These are phyloP conservation scores for Leccinum subspadiceum DNA, from an alignment of 1,284 basidiomycete species.

Conservation along the genomic window DNA sequence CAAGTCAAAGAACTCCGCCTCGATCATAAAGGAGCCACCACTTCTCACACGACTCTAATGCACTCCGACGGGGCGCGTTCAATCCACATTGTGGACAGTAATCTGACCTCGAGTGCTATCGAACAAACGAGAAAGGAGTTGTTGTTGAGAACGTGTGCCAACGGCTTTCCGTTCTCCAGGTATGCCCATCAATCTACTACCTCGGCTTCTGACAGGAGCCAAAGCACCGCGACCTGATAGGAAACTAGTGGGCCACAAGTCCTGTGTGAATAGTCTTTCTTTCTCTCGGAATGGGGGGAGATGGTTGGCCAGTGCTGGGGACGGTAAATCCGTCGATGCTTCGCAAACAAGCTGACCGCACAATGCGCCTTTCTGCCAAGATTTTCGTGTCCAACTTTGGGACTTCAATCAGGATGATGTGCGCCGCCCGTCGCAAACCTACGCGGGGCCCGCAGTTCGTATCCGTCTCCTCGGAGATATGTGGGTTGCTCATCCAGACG, in stretches of 20 bases:
- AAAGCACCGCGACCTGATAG: slow-evolving; percentile 35
- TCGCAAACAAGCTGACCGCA: slow-evolving; percentile 11
- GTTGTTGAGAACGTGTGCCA: slow-evolving; percentile 19
- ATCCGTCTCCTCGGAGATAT: slow-evolving; percentile 27
- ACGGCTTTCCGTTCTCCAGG: slow-evolving; percentile 36
- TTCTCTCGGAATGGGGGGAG: slow-evolving; percentile 62
- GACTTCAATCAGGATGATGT: slow-evolving; percentile 68
- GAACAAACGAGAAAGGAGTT: slow-evolving; percentile 19
- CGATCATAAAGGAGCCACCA: neutral
- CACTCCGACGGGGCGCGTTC: slow-evolving; percentile 11
- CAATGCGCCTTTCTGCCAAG: slow-evolving; percentile 34
- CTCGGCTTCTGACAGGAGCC: slow-evolving; percentile 1
- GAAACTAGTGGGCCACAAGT: slow-evolving; percentile 56
- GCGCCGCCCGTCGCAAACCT: slow-evolving; percentile 42
- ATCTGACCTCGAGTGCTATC: slow-evolving; percentile 26
- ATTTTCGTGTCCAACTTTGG: slow-evolving; percentile 62
- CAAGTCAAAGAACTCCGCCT: slow-evolving; percentile 17
- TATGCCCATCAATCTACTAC: slow-evolving; percentile 13
- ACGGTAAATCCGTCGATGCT: slow-evolving; percentile 47
- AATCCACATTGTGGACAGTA: slow-evolving; percentile 17
- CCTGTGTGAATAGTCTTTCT: slow-evolving; percentile 69
- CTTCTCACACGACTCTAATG: slow-evolving; percentile 14
- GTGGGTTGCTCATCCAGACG: slow-evolving; percentile 9
- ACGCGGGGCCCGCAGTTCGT: slow-evolving; percentile 51
- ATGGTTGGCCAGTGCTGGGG: slow-evolving; percentile 75